phyloP scores from a whole-genome alignment of 306 rosid species.

The Sesbania bispinosa region DNA sequence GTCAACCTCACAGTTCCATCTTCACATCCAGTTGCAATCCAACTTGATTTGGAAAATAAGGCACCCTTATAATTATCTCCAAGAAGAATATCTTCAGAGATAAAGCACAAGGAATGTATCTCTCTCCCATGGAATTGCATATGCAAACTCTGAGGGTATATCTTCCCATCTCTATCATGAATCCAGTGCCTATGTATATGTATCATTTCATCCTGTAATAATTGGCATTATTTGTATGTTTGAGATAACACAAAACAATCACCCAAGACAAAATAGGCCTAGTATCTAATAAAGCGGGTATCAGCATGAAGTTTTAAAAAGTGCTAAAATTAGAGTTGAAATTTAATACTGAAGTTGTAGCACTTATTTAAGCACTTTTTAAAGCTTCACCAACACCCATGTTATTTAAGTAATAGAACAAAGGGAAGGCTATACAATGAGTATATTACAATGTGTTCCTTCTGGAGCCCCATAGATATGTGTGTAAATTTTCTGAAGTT shows the following conservation, averaged over 20 bases:
- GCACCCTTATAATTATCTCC: conserved; percentile 33
- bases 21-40: conserved; percentile 95
- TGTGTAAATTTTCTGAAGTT: conserved; percentile 9
- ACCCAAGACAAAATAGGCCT: conserved; percentile 2
- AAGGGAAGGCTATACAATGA: conserved; percentile 4
- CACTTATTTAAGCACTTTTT: neutral
- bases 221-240: neutral
- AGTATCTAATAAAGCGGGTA: neutral
- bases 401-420: neutral
- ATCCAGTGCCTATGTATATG: conserved; percentile 65
- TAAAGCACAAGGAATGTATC: conserved; percentile 86
- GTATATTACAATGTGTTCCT: neutral
- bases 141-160: conserved; percentile 71
- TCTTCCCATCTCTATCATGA: conserved; percentile 43
- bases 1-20: conserved; percentile 97
- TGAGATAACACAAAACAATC: conserved; percentile 11
- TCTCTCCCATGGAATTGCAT: conserved; percentile 98
- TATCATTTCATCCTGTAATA: conserved; percentile 77
- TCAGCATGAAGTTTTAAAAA: neutral
- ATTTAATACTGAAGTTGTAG: no score
- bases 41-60: conserved; percentile 48
- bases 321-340: neutral
- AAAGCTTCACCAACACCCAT: neutral
- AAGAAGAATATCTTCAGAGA: conserved; percentile 41
- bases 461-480: conserved; percentile 4